Percentiles rank a stretch among this genome's conserved stretches.
Conservation (phyloP, 1,284 basidiomycete species). For the Vanrija pseudolonga region DNA sequence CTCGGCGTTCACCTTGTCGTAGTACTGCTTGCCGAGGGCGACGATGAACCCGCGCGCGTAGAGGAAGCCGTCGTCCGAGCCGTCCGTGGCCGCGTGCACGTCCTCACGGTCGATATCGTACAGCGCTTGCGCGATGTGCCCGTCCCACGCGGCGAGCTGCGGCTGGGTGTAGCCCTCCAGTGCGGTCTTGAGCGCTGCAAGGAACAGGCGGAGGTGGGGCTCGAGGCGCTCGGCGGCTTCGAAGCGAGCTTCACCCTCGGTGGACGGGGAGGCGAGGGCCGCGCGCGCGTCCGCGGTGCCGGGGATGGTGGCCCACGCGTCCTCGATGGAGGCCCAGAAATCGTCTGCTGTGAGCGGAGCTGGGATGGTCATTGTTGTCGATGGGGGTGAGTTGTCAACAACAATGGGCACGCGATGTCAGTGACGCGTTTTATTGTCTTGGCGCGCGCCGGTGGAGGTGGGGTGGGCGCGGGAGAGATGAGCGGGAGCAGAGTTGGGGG, state of each 20-base stretch:
- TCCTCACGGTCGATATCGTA: slow-evolving; percentile 8
- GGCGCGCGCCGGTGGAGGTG: too few species aligned
- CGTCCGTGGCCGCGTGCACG: slow-evolving; percentile 4
- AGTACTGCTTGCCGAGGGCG: slow-evolving; percentile 3
- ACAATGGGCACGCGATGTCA: too few species aligned
- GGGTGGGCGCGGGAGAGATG: too few species aligned
- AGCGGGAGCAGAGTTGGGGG: too few species aligned
- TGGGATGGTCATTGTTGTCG: neutral
- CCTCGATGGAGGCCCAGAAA: slow-evolving; percentile 3
- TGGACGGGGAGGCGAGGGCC: neutral
- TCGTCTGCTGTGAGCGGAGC: neutral
- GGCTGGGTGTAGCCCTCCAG: neutral
- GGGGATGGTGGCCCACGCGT: neutral
- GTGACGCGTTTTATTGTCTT: too few species aligned
- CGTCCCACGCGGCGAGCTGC: slow-evolving; percentile 7
- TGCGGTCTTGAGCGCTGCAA: neutral
- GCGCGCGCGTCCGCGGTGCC: neutral
- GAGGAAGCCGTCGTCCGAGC: slow-evolving; percentile 11
- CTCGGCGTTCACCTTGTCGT: neutral
- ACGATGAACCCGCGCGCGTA: slow-evolving; percentile 12
- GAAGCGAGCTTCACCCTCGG: neutral
- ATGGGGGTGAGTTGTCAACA: neutral
- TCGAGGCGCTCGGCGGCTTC: neutral
- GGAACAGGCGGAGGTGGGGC: neutral
- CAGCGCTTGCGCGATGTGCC: slow-evolving; percentile 4